These are phyloP conservation scores for Cucurbita ficifolia DNA, from an alignment of 306 rosid genomes.

Conservation along the genomic window DNA sequence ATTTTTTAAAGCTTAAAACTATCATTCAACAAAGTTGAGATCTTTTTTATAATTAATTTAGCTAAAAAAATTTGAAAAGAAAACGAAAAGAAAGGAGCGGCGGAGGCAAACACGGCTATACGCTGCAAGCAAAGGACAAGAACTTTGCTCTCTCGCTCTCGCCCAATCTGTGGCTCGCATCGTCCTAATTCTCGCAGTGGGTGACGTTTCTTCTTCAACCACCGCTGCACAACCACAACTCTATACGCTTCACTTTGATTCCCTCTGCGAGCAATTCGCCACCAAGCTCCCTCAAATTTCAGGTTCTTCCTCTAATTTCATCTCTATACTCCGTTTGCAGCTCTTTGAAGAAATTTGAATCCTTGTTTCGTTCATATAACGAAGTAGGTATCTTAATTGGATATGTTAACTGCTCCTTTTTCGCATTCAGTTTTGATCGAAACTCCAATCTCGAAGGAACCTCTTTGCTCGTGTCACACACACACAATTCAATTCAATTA, in stretches of 20 bases:
- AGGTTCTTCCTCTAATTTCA: neutral
- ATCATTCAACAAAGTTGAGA: too few species aligned
- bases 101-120: neutral
- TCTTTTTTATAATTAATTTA: too few species aligned
- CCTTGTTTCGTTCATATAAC: neutral
- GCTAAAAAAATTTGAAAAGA: too few species aligned
- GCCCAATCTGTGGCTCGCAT: neutral
- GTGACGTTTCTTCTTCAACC: neutral
- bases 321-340: neutral
- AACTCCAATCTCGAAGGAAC: too few species aligned
- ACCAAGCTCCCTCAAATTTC: neutral
- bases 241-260: neutral
- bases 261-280: too few species aligned
- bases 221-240: neutral
- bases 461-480: too few species aligned
- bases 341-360: neutral
- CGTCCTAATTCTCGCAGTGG: neutral
- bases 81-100: neutral
- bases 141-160: neutral
- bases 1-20: too few species aligned
- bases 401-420: neutral
- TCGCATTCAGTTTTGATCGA: neutral
- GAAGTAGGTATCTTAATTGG: neutral
- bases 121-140: neutral
- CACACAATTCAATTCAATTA: neutral